These are phyloP conservation scores for Acer yangbiense DNA, from an alignment of 345 rosid species.

Conservation along the genomic window DNA sequence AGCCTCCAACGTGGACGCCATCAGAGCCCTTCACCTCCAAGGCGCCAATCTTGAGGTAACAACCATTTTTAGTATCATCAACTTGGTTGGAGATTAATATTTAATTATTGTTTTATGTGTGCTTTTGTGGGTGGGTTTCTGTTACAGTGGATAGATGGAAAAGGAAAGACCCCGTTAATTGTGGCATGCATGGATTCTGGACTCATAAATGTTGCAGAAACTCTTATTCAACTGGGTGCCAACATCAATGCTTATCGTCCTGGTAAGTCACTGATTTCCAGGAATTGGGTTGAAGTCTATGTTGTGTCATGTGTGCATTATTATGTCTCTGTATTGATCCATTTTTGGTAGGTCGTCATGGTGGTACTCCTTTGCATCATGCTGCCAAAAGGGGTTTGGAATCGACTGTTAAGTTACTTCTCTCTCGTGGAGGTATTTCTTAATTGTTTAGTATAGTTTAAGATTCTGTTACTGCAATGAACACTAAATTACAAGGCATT, in stretches of 20 bases:
- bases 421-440: slow-evolving; percentile 42
- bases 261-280: slow-evolving; percentile 26
- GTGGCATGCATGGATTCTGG: slow-evolving; percentile 50
- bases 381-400: slow-evolving; percentile 57
- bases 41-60: slow-evolving; percentile 48
- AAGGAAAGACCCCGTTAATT: slow-evolving; percentile 52
- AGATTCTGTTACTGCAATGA: slow-evolving; percentile 3
- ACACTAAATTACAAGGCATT: not conserved
- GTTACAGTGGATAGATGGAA: slow-evolving; percentile 44
- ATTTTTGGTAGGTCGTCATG: slow-evolving; percentile 43
- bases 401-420: slow-evolving; percentile 47
- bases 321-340: not conserved
- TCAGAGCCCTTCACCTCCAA: slow-evolving; percentile 36
- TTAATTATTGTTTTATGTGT: no score
- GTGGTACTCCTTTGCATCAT: slow-evolving; percentile 60
- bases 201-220: slow-evolving; percentile 34
- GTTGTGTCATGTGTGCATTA: not conserved
- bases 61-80: not conserved
- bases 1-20: slow-evolving; percentile 36
- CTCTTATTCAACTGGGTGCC: slow-evolving; percentile 53
- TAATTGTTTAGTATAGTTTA: slow-evolving; percentile 1
- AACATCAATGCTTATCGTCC: slow-evolving; percentile 58
- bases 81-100: no score
- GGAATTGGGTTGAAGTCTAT: not conserved
- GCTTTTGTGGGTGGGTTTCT: slow-evolving; percentile 6